Conservation (phyloP, 2,329 filamentous ascomycete genomes). For the Hymenoscyphus fructigenus region DNA sequence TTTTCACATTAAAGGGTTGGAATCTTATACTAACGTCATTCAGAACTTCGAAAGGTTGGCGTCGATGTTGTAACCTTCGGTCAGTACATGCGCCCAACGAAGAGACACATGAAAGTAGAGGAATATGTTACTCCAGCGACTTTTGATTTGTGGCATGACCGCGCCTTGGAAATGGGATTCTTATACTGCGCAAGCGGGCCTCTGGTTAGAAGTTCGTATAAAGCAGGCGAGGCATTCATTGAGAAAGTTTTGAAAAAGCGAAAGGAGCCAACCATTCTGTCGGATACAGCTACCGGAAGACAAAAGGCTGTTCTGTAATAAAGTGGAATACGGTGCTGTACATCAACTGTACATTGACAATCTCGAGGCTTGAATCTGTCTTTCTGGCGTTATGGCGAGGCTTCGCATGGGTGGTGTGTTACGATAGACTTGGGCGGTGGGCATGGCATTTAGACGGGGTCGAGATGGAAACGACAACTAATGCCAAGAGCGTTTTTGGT, state of each 20-base stretch:
- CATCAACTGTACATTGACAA: constrained; percentile 2
- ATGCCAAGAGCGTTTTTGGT: neutral
- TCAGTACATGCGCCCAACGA: constrained; percentile 99
- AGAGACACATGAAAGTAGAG: constrained; percentile 94
- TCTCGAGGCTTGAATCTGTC: neutral
- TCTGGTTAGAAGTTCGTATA: constrained; percentile 91
- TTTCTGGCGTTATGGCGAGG: neutral
- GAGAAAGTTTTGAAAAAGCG: constrained; percentile 77
- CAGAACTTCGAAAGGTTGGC: constrained; percentile 73
- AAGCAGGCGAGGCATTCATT: constrained; percentile 97
- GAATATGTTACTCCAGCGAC: constrained; percentile 89
- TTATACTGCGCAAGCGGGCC: constrained; percentile 94
- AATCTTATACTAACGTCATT: constrained; percentile 17
- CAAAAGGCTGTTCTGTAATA: constrained; percentile 32
- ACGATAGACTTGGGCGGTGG: constrained; percentile 2
- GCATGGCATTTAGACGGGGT: neutral
- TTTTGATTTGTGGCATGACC: constrained; percentile 88
- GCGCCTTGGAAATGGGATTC: constrained; percentile 93
- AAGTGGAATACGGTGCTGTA: neutral
- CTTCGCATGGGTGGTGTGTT: neutral
- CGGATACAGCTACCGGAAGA: constrained; percentile 31
- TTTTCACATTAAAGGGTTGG: constrained; percentile 1
- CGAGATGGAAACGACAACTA: neutral
- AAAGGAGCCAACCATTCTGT: constrained; percentile 30
- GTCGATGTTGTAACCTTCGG: constrained; percentile 98